Base-by-base conservation (phyloP, 2,329 filamentous ascomycete species). In the Esteya vermicola region DNA sequence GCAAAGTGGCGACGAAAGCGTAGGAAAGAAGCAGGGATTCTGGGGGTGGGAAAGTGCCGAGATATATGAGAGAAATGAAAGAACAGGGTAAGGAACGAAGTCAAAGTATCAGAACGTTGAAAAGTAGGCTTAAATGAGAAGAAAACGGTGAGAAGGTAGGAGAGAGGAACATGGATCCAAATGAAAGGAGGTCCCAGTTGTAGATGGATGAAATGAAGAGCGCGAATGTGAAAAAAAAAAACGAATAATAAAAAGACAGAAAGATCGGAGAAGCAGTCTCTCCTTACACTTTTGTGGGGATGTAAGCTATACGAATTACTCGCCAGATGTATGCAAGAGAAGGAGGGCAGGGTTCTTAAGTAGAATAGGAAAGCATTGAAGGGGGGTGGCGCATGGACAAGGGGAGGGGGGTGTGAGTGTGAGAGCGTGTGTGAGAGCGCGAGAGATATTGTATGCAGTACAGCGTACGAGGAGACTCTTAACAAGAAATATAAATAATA, bases 351-450 rank as follows among this genome's bases (percentile, higher is more conserved):
- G 48, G 45, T 48, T 49, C 48, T 49, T 50, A 51, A 49, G 47
- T 49, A 50, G 42, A 50, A 50, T 48, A 48, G 46, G n/a, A n/a
- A n/a, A n/a, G 46, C 31, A 13, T 18, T 53, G 50, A 52, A 47
- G 38, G 38, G n/a, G 26, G n/a, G 26, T 28, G 26, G n/a, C n/a
- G n/a, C n/a, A n/a, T n/a, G n/a, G n/a, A n/a, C n/a, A n/a, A n/a
- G n/a, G n/a, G 10, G 26, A 13, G 26, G 12, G 26, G 5, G 26
- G 4, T 4, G 26, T 28, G 26, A 22, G 33, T 20, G 33, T 27
- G 33, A 48, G 48, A 51, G 48, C 53, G 52, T 27, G 33, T 20
- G 18, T 16, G 21, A 22, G 37, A 25, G 28, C 12, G 14, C n/a
- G 21, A 27, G 21, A 23, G n/a, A n/a, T n/a, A n/a, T n/a, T n/a